Evolutionary conservation across 176 grass and related monocot genomes (phyloP), one percentile per base, ranked within the genome.

Genomic region (Thalia dealbata): DNA sequence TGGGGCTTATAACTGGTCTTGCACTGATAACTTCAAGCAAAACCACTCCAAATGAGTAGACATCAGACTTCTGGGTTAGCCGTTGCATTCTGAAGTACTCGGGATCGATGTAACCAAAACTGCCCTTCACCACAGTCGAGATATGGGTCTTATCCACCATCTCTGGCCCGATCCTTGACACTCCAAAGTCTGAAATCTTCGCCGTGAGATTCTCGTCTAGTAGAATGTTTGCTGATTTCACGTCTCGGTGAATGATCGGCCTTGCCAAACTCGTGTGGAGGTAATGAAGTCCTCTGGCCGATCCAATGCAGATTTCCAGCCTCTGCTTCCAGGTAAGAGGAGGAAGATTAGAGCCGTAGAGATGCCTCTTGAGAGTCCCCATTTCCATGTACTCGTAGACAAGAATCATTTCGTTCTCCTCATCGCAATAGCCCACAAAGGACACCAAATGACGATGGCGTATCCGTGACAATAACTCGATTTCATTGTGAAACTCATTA

Each of bases 351-450:
- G 85, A 89, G 69, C 93, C 93, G 73, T 96, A 92, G 43, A 96
- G 87, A 43, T 96, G 93, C 65, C 89, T 81, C 76, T 90, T 96
- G 48, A 96, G 82, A 27, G 84, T 90, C 28, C 93, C 93, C 27
- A 88, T 92, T 60, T 96, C 93, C 93, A 96, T 92, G 70, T 96
- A 96, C 32, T 96, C 93, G 6, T 96, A 96, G 45, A 96, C 93
- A 82, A 96, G 81, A 66, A 92, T 90, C 93, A 96, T 96, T 70
- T 96, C 93, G 25, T 88, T 96, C 83, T 85, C 81, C 84, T 96
- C 93, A 48, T 96, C 93, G 32, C 89, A 96, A 41, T 90, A 96
- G 4, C 93, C 93, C 55, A 96, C 88, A 65, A 96, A 78, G 80
- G 87, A 90, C 61, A 96, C 93, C 70, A 96, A 80, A 70, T 96